Percentiles rank a stretch among this genome's conserved stretches.
Conservation (phyloP, 495 filamentous ascomycete species). For the Annulohypoxylon maeteangense region DNA sequence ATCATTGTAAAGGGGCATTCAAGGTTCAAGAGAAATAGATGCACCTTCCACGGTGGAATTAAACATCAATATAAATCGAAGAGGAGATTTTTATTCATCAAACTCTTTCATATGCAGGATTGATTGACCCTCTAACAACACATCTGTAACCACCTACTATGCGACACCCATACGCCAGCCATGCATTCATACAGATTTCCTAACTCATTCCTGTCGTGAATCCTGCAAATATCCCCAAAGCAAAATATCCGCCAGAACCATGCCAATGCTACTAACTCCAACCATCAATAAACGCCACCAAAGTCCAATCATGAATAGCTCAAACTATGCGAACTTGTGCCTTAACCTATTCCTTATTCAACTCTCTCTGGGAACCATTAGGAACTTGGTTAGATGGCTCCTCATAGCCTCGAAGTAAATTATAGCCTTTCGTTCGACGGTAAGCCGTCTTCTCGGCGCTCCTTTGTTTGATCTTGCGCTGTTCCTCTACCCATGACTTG, state of each 20-base stretch:
- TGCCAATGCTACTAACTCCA: neutral
- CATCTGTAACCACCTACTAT: neutral
- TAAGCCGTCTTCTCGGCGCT: neutral
- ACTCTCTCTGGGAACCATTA: neutral
- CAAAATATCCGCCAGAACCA: neutral
- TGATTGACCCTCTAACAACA: neutral
- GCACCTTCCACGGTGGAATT: too few species aligned
- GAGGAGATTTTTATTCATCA: neutral
- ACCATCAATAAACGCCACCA: neutral
- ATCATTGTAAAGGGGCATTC: neutral
- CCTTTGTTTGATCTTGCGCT: neutral
- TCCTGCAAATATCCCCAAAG: neutral
- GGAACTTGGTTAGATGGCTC: neutral
- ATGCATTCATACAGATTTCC: neutral
- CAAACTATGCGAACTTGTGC: neutral
- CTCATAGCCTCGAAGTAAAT: constrained; percentile 14
- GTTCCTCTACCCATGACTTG: neutral
- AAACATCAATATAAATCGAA: neutral
- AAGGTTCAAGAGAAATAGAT: neutral
- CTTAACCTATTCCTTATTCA: neutral
- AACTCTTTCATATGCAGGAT: neutral
- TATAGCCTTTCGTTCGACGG: neutral
- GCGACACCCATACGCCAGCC: neutral
- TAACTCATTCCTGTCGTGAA: neutral
- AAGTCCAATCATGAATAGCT: neutral